A percentile compares a stretch with the other conserved stretches of the same genome.
These are phyloP conservation scores for Physcomitrium patens DNA, from an alignment of 225 moss, liverwort and hornwort species.

Conservation along the genomic window DNA sequence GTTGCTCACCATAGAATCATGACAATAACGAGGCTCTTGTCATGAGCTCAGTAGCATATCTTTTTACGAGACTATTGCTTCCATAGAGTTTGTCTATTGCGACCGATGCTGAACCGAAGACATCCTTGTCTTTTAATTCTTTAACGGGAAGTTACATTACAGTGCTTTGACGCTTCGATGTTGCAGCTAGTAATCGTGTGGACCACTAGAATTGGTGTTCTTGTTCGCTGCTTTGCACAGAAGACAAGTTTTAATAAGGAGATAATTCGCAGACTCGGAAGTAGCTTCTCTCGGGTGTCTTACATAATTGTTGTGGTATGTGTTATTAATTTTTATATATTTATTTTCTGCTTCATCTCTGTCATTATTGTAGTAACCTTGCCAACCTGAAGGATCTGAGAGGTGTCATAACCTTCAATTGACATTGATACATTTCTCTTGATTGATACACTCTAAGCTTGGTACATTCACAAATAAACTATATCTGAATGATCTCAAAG, in stretches of 20 bases:
- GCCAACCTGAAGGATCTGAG: background rate
- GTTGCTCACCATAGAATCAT: background rate
- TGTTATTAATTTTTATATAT: background rate
- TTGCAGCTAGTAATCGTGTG: constrained; percentile 81
- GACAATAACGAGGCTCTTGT: background rate
- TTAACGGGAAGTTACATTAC: background rate
- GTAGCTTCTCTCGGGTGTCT: constrained; percentile 86
- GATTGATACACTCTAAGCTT: background rate
- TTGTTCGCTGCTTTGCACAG: constrained; percentile 76
- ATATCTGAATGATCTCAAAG: background rate
- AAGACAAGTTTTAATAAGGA: constrained; percentile 78
- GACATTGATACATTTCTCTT: background rate
- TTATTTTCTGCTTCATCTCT: background rate
- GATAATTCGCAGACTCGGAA: constrained; percentile 77
- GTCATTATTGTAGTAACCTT: background rate
- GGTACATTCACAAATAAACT: background rate
- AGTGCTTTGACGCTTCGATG: constrained; percentile 1
- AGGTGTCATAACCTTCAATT: background rate
- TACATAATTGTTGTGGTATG: constrained; percentile 79
- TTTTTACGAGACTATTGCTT: background rate
- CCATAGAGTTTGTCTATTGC: background rate
- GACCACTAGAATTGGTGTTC: constrained; percentile 84
- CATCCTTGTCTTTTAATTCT: background rate
- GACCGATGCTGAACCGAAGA: background rate
- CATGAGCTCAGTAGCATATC: background rate